Evolutionary conservation across 495 filamentous ascomycete species (phyloP).

Genomic region (Podospora sp.): DNA sequence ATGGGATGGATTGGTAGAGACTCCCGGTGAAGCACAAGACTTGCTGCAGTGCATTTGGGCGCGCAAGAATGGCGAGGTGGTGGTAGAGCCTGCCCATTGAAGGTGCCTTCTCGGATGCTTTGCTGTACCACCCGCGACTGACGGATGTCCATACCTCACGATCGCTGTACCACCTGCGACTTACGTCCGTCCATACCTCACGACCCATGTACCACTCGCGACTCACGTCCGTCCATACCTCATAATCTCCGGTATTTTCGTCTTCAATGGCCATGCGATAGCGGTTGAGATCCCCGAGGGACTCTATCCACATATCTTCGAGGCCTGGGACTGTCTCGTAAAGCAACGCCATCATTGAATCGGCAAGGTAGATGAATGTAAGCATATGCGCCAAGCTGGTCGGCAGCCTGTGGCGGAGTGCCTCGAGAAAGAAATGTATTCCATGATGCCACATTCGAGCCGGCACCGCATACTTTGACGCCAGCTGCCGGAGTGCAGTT

Average conservation of each 20-base stretch:
- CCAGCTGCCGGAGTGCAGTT: constrained; percentile 58
- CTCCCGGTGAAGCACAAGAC: constrained; percentile 46
- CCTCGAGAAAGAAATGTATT: constrained; percentile 77
- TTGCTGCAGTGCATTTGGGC: constrained; percentile 71
- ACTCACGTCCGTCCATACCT: constrained; percentile 73
- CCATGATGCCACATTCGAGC: constrained; percentile 84
- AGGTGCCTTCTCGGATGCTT: constrained; percentile 69
- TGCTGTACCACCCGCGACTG: constrained; percentile 74
- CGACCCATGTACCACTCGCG: constrained; percentile 76
- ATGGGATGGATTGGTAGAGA: too few relatives aligned
- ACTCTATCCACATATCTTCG: constrained; percentile 82
- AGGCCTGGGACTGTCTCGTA: constrained; percentile 71
- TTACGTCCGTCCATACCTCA: constrained; percentile 73
- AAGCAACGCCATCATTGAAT: constrained; percentile 72
- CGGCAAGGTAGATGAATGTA: constrained; percentile 77
- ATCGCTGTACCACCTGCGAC: constrained; percentile 75
- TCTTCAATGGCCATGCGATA: constrained; percentile 71
- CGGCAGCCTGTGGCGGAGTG: constrained; percentile 70
- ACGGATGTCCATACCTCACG: constrained; percentile 74
- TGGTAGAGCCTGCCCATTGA: constrained; percentile 73
- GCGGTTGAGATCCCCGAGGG: constrained; percentile 69
- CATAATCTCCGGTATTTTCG: constrained; percentile 64
- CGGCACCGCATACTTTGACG: constrained; percentile 78
- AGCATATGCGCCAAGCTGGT: constrained; percentile 75
- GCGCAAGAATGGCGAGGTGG: constrained; percentile 75